A percentile compares a stretch with the other conserved stretches of the same genome.
phyloP scores from a whole-genome alignment of 805 yeast species.

The Saccharomyces eubayanus region DNA sequence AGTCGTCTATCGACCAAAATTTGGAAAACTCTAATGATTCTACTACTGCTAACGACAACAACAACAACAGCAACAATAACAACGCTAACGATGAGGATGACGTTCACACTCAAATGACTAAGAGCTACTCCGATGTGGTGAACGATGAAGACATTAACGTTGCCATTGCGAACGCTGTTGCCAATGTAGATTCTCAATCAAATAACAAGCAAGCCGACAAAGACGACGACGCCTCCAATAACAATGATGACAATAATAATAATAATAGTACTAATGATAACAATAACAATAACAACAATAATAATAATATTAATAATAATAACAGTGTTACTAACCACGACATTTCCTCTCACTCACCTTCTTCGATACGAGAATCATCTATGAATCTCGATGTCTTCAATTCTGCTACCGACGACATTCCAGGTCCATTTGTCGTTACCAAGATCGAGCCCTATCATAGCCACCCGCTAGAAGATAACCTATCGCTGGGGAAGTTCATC shows the following conservation, averaged over 20 bases:
- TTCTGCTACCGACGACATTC: slow-evolving; percentile 7
- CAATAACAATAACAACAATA: background rate
- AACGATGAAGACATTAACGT: background rate
- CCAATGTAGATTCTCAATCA: slow-evolving; percentile 1
- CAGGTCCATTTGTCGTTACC: slow-evolving; percentile 30
- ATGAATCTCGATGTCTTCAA: background rate
- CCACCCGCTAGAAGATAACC: slow-evolving; percentile 29
- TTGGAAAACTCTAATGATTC: background rate
- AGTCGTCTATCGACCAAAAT: background rate
- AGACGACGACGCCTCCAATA: background rate
- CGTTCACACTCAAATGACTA: slow-evolving; percentile 1
- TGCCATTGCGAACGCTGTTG: background rate
- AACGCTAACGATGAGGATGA: slow-evolving; percentile 2
- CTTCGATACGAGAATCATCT: background rate
- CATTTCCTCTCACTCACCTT: background rate
- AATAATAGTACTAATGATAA: slow-evolving; percentile 1
- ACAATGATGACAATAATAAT: background rate
- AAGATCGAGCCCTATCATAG: slow-evolving; percentile 31
- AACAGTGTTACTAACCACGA: background rate
- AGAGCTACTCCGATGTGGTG: background rate
- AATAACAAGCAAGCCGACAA: slow-evolving; percentile 1
- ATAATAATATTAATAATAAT: background rate
- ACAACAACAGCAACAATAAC: background rate
- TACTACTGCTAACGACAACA: background rate
- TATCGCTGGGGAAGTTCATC: slow-evolving; percentile 26